Percentiles rank a stretch among this genome's conserved stretches.
phyloP scores from a whole-genome alignment of 2,329 filamentous ascomycete species.

The Ascomycota sp. region DNA sequence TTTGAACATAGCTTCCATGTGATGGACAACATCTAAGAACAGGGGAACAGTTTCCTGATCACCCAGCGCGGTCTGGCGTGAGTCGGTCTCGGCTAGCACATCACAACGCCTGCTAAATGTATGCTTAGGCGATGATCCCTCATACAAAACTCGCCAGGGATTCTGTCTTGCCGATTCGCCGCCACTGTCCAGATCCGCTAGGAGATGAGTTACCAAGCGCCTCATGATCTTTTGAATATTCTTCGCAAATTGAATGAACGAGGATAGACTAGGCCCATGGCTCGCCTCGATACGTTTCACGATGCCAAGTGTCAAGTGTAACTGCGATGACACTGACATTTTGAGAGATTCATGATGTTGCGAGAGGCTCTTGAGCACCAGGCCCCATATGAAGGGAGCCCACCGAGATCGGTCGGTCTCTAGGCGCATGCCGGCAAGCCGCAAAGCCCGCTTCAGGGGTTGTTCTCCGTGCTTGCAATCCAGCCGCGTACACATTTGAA shows the following conservation, averaged over 20 bases:
- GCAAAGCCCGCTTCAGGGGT: conserved; percentile 12
- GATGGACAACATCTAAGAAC: conserved; percentile 5
- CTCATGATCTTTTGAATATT: conserved; percentile 5
- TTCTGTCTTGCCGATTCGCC: conserved; percentile 1
- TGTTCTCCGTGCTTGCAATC: conserved; percentile 5
- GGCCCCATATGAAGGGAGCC: conserved; percentile 12
- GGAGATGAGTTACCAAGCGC: conserved; percentile 5
- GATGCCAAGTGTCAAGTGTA: conserved; percentile 10
- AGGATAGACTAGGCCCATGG: conserved; percentile 5
- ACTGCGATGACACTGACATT: conserved; percentile 10
- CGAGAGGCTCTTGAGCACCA: conserved; percentile 13
- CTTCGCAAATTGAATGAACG: conserved; percentile 6
- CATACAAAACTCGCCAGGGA: conserved; percentile 1
- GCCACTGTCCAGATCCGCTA: too few relatives aligned
- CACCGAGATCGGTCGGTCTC: conserved; percentile 7
- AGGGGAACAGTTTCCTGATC: conserved; percentile 1
- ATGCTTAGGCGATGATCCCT: background rate
- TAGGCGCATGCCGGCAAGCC: conserved; percentile 9
- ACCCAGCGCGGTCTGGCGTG: background rate
- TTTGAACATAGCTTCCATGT: conserved; percentile 10
- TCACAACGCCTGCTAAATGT: background rate
- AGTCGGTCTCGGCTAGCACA: too few relatives aligned
- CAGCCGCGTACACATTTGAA: conserved; percentile 13
- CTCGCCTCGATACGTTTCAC: conserved; percentile 9
- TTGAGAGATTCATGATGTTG: conserved; percentile 9